Percentiles rank a stretch among this genome's conserved stretches.
These are phyloP conservation scores for Moesziomyces antarcticus DNA, from an alignment of 1,284 basidiomycete species.

Conservation along the genomic window DNA sequence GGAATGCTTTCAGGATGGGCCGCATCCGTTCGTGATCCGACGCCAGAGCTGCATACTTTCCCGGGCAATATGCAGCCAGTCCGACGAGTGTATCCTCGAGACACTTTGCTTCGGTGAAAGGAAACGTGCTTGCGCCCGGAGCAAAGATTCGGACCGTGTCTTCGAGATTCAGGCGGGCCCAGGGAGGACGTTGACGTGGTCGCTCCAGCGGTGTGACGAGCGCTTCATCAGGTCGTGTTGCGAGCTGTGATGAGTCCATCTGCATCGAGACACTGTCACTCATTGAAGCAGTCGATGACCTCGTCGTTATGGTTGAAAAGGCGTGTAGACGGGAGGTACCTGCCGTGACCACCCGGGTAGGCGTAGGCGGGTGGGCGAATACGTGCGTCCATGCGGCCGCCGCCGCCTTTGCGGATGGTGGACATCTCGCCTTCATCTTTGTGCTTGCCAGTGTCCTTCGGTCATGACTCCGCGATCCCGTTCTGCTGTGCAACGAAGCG, in stretches of 20 bases:
- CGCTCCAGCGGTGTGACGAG: neutral
- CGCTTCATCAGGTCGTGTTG: neutral
- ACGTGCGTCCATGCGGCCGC: constrained; percentile 8
- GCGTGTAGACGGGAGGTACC: neutral
- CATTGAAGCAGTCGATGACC: neutral
- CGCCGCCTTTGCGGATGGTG: constrained; percentile 1
- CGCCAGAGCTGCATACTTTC: neutral
- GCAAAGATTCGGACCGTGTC: constrained; percentile 1
- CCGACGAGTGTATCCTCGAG: constrained; percentile 13
- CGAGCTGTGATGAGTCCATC: too few relatives aligned
- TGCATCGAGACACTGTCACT: neutral
- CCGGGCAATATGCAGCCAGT: neutral
- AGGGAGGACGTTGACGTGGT: neutral
- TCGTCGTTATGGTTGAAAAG: neutral
- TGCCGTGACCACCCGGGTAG: neutral
- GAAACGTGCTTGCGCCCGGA: constrained; percentile 6
- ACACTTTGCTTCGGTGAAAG: constrained; percentile 9
- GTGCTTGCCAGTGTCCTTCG: too few relatives aligned
- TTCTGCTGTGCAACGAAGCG: too few relatives aligned
- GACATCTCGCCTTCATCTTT: constrained; percentile 11
- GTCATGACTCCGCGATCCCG: too few relatives aligned
- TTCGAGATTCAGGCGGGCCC: neutral
- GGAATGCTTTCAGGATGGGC: constrained; percentile 1
- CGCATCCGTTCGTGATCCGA: neutral
- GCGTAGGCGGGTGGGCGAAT: neutral